A percentile compares a stretch with the other conserved stretches of the same genome.
phyloP scores from a whole-genome alignment of 306 rosid genomes.

The Vicia faba region DNA sequence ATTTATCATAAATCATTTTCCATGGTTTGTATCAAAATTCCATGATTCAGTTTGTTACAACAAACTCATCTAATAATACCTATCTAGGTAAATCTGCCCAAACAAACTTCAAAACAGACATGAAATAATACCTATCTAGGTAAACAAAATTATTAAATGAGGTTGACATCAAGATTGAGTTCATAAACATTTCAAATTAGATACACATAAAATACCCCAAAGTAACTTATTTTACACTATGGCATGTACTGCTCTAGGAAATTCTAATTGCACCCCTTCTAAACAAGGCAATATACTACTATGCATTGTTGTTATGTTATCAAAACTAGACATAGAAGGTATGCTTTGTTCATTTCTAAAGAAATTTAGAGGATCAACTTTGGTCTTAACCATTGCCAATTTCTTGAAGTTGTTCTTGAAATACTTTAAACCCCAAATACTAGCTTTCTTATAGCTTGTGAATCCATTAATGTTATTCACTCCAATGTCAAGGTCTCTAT shows the following conservation, averaged over 20 bases:
- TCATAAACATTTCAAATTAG: not conserved
- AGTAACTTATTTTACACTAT: conserved; percentile 8
- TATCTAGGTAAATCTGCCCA: too few species aligned
- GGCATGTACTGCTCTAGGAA: not conserved
- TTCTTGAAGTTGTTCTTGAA: conserved; percentile 36
- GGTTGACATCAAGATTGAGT: not conserved
- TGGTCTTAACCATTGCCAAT: conserved; percentile 37
- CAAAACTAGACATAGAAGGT: conserved; percentile 32
- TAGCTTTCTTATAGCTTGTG: conserved; percentile 40
- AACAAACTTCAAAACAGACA: too few species aligned
- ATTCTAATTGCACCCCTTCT: conserved; percentile 24
- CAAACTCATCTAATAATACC: too few species aligned
- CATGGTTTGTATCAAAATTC: too few species aligned
- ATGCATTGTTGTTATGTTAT: not conserved
- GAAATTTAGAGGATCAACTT: conserved; percentile 41
- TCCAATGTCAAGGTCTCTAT: conserved; percentile 45
- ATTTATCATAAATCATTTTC: too few species aligned
- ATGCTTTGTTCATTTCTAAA: conserved; percentile 43
- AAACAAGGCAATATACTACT: conserved; percentile 23
- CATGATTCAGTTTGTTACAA: too few species aligned
- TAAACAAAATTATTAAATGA: not conserved
- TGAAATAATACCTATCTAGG: too few species aligned
- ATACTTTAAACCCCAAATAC: conserved; percentile 45
- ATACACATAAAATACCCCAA: not conserved
- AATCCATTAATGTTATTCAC: conserved; percentile 33